Conservation (phyloP, 768 basidiomycete genomes). For the Suillus plorans region DNA sequence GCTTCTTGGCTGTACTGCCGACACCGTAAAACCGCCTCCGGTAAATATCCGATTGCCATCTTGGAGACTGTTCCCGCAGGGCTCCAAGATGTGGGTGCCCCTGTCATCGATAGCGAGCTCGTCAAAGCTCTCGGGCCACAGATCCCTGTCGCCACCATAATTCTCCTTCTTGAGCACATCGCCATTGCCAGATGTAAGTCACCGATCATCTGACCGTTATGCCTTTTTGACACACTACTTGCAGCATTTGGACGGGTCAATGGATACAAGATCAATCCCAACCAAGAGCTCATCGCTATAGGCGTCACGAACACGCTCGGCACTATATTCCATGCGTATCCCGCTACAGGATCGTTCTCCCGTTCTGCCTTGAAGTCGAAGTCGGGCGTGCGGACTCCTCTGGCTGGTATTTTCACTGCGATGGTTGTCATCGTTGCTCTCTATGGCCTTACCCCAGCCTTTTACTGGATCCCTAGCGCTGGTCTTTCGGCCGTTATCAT, state of each 20-base stretch:
- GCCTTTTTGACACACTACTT: slow-evolving; percentile 13
- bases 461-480: slow-evolving; percentile 85
- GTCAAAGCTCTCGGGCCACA: slow-evolving; percentile 70
- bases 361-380: slow-evolving; percentile 96
- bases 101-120: slow-evolving; percentile 48
- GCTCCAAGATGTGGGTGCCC: slow-evolving; percentile 56
- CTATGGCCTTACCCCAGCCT: slow-evolving; percentile 91
- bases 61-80: slow-evolving; percentile 84
- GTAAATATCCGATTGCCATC: slow-evolving; percentile 83
- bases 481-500: slow-evolving; percentile 93
- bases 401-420: slow-evolving; percentile 82
- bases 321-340: slow-evolving; percentile 87
- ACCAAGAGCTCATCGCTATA: slow-evolving; percentile 95
- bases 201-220: neutral
- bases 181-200: slow-evolving; percentile 89
- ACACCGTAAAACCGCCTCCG: slow-evolving; percentile 52
- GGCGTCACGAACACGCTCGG: slow-evolving; percentile 96
- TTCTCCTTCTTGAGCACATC: slow-evolving; percentile 92
- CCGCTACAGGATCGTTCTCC: slow-evolving; percentile 97
- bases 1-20: slow-evolving; percentile 85
- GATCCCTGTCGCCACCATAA: slow-evolving; percentile 83
- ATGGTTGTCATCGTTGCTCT: slow-evolving; percentile 90
- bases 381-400: slow-evolving; percentile 95
- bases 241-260: slow-evolving; percentile 92
- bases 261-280: slow-evolving; percentile 90